Evolutionary conservation across 768 basidiomycete genomes (phyloP), one percentile per base, ranked within the genome.

Genomic region (Tulasnella sp.): DNA sequence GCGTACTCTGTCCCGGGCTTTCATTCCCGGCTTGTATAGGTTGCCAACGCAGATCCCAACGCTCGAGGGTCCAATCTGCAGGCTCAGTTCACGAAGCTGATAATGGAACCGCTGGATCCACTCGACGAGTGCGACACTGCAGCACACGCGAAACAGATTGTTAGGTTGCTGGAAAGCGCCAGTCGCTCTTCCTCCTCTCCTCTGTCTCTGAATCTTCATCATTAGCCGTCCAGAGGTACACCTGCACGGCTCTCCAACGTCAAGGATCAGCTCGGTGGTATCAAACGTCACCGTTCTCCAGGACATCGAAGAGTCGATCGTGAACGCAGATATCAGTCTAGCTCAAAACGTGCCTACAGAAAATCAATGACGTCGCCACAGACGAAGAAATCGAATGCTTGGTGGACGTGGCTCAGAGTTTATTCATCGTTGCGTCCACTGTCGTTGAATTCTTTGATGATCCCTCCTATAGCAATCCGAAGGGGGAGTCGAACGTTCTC

Each of bases 41-140:
- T 62, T 19, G 59, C 57, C n/a, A 54, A 51, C 10, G 17, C 51
- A 10, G 30, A 56, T 27, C 19, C 24, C 45, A 53, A 56, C 43
- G 45, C 65, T 24, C 49, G 12, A 5, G 38, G 43, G 44, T 42
- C 46, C 10, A 53, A 60, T 15, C 34, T 66, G 69, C 68, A 17
- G 29, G 61, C 24, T 4, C 58, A 65, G 30, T 63, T 69, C 38
- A 24, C 54, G 12, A 38, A 61, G 19, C 61, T 70, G 11, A 24
- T 69, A 17, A 19, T 51, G 1, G 43, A 50, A 21, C 65, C 66
- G 3, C 50, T 65, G 25, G 73, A 75, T 61, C 72, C 68, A 1
- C 62, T 74, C 30, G 71, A 74, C 61, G 72, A 74, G 64, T 68
- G 72, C n/a, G 64, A 58, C 5, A 44, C 24, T 25, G 53, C 24